A percentile compares a stretch with the other conserved stretches of the same genome.
Evolutionary conservation across 768 basidiomycete species (phyloP).

Genomic region (Austroboletus eburneus): DNA sequence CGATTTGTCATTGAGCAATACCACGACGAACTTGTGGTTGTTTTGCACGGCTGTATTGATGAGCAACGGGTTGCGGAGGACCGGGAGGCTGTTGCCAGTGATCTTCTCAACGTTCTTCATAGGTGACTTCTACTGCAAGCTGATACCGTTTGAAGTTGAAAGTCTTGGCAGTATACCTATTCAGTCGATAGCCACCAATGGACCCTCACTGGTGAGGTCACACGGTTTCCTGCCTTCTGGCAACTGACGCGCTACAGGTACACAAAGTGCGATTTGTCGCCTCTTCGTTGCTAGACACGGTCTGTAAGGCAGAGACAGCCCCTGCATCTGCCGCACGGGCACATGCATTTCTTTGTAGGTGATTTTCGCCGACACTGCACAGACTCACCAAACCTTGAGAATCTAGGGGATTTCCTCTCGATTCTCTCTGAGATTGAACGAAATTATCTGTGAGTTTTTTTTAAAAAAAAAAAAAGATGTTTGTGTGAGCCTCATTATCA

Average conservation of each 20-base stretch:
- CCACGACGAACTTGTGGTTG: slow-evolving; percentile 75
- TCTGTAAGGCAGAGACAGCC: slow-evolving; percentile 75
- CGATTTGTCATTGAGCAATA: slow-evolving; percentile 93
- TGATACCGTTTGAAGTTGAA: slow-evolving; percentile 4
- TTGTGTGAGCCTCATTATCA: slow-evolving; percentile 28
- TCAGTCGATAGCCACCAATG: slow-evolving; percentile 87
- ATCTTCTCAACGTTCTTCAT: slow-evolving; percentile 81
- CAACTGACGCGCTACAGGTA: slow-evolving; percentile 43
- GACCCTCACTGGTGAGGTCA: slow-evolving; percentile 62
- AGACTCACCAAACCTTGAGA: slow-evolving; percentile 1
- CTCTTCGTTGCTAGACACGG: slow-evolving; percentile 81
- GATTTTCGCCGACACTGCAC: not conserved
- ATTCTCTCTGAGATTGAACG: slow-evolving; percentile 90
- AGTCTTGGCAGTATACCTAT: slow-evolving; percentile 70
- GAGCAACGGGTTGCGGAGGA: slow-evolving; percentile 66
- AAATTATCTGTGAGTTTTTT: slow-evolving; percentile 68
- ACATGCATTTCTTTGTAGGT: slow-evolving; percentile 79
- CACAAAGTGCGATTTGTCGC: slow-evolving; percentile 94
- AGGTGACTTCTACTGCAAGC: slow-evolving; percentile 40
- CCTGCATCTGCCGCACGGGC: slow-evolving; percentile 80
- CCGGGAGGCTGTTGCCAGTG: slow-evolving; percentile 80
- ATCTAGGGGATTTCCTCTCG: slow-evolving; percentile 84
- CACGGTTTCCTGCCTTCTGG: not conserved
- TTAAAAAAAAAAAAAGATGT: not conserved
- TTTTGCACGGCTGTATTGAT: slow-evolving; percentile 60